Base-by-base conservation (phyloP, 495 filamentous ascomycete genomes). In the Cladorrhinum samala region DNA sequence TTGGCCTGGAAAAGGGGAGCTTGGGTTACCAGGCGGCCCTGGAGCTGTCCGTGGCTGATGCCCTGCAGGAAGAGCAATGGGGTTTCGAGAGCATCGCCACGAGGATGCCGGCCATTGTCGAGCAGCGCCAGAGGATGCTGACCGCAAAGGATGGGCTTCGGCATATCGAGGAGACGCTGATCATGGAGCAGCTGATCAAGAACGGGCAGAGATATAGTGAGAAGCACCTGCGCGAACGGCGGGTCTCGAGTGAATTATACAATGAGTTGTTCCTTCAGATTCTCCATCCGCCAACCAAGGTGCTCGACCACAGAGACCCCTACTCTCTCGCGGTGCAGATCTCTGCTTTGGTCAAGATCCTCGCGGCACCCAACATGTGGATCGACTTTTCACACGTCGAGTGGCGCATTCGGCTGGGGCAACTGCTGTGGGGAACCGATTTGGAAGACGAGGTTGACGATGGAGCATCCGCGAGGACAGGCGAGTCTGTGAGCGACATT, bases 381-480 rank as follows among this genome's bases (percentile, higher is more conserved):
- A 72, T 86, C 14, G 82, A 95, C 62, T 90, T 95, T 59, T 85
- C 84, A 39, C 70, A 84, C 20, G 80, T 88, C 0, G 87, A 91
- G 61, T 92, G 87, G 87, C 77, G 89, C 17, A 81, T 91, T 23
- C 73, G 84, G 9, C 77, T 86, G 1, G 89, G 89, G n/a, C 88
- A 93, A 60, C 68, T 93, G 53, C 71, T 95, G 16, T 95, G 88
- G 87, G 86, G 83, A 17, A 65, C 72, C n/a, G 71, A 74, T 16
- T 64, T 73, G 38, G 72, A 72, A 37, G 81, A 80, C 49, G 78
- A 80, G 13, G 68, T 82, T 47, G 75, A 70, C 42, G 63, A 79
- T 27, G 71, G 74, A 2, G 53, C 67, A 7, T 63, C 66, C 14
- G 67, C 69, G 40, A 60, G 59, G 43, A 70, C 72, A 4, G 65